phyloP scores from a whole-genome alignment of 177 flowering plant species.

The Tripterygium wilfordii region DNA sequence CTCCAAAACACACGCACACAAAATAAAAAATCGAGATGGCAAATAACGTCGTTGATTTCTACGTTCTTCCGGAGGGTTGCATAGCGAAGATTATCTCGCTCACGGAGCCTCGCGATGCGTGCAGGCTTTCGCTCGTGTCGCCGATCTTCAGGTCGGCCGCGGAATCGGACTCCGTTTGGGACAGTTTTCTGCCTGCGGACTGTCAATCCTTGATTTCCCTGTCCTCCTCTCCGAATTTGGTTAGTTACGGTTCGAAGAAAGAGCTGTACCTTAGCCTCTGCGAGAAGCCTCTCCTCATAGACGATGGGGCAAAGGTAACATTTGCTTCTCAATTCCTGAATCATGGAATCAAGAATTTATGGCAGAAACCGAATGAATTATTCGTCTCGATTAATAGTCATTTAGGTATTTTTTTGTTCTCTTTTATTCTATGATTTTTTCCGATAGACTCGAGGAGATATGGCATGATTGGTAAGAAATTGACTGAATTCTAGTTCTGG shows the following conservation, averaged over 20 bases:
- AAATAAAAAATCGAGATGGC: no score
- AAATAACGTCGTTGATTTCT: no score
- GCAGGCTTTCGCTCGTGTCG: no score
- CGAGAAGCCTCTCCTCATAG: conserved; percentile 21
- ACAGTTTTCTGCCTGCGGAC: conserved; percentile 25
- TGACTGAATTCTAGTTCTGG: no score
- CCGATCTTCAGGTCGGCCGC: no score
- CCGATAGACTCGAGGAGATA: no score
- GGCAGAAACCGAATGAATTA: no score
- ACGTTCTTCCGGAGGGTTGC: no score
- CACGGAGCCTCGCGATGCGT: no score
- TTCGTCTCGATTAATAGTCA: not conserved
- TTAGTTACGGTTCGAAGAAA: conserved; percentile 14
- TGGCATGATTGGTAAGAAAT: not conserved
- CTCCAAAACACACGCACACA: no score
- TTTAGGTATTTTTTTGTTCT: not conserved
- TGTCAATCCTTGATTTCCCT: conserved; percentile 7
- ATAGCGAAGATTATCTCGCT: no score
- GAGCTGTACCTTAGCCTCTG: conserved; percentile 21
- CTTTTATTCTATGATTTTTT: not conserved
- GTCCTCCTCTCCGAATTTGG: not conserved
- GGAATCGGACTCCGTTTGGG: conserved; percentile 31
- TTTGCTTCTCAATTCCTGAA: not conserved
- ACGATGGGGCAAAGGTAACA: conserved; percentile 21
- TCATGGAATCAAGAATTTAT: no score